Base-by-base conservation (phyloP, 2,329 filamentous ascomycete genomes). In the Epichloe bromicola region DNA sequence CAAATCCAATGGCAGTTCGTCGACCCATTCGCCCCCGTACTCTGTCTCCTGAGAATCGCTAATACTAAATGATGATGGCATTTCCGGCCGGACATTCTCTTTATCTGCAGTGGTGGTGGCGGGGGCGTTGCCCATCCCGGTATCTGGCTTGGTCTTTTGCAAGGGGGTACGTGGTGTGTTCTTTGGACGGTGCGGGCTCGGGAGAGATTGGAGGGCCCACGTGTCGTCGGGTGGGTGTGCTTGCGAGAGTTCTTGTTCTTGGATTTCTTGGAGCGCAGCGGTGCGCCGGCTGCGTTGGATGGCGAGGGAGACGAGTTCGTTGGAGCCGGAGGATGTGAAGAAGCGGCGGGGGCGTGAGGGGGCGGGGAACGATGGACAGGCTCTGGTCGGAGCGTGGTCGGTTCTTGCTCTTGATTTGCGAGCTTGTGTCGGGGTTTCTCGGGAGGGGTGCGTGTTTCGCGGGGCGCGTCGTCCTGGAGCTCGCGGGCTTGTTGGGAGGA, bases 401-500 rank as follows among this genome's bases (percentile, higher is more conserved):
- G 57, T 48, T 46, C 56, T 58, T 23, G 56, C 55, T 20, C 57
- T 34, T 19, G 20, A 14, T 44, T 44, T 19, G 26, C 20, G 19
- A 12, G 4, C 15, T 3, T 6, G 17, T 38, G 15, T 46, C 48
- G 23, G 20, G 26, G 39, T 19, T 19, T 36, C n/a, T 4, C n/a
- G 37, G 20, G n/a, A 5, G n/a, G 19, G 2, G 3, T 19, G 41
- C 5, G 14, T 20, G 19, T 4, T 19, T 40, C 33, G 45, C 36
- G 11, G 15, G 38, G 23, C 17, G 43, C n/a, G 55, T 65, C 59
- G 54, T 74, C 68, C 34, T 73, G 71, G 2, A 82, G 62, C 59
- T 82, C 78, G 17, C 71, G 67, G 6, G 70, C 67, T 59, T 79
- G 74, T 57, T 82, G 78, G 0, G 75, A 78, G 0, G 74, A 69